Evolutionary conservation across 352 stramenopile genomes (phyloP), one percentile per base, ranked within the genome.

Genomic region (Pythium aquatile): DNA sequence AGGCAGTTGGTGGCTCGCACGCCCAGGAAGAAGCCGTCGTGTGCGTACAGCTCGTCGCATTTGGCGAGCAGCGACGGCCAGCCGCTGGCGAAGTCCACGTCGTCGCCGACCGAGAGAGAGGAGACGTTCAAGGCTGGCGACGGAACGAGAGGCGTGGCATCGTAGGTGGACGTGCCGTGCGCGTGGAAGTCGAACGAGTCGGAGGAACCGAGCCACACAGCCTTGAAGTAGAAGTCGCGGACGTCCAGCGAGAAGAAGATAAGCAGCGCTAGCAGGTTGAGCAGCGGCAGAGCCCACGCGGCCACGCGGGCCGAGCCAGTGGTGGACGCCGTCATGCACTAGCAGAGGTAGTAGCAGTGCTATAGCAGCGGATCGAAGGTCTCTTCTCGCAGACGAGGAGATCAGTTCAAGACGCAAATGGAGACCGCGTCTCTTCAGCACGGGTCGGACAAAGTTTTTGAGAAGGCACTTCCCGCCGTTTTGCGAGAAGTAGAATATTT

Each of bases 191-290:
- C 51, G n/a, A 65, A 75, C 2, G 62, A 60, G 24, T 70, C 60
- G 32, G 47, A 37, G 6, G 74, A 63, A 0, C 74, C 74, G 44
- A 81, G 56, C 70, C 71, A 78, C 20, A 65, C 44, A 17, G 61
- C 35, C 54, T 81, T 81, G 65, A 68, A 65, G 52, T 63, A 68
- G 3, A 81, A 35, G 48, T 81, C 74, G 37, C 58, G 64, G 9
- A 81, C 11, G 26, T 81, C 70, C 28, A 78, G 71, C n/a, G 57
- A 35, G 53, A 72, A 70, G 60, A 81, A 74, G 40, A 72, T 20
- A 48, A 74, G 51, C 49, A 80, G 58, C 42, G 44, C 35, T 13
- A 47, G 10, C n/a, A 77, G 32, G 26, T 75, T 55, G 8, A 77
- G 39, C 39, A 49, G 47, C 32, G 64, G 63, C 16, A 74, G 55